Base-by-base conservation (phyloP, 345 rosid species). In the Chamaenerion angustifolium region DNA sequence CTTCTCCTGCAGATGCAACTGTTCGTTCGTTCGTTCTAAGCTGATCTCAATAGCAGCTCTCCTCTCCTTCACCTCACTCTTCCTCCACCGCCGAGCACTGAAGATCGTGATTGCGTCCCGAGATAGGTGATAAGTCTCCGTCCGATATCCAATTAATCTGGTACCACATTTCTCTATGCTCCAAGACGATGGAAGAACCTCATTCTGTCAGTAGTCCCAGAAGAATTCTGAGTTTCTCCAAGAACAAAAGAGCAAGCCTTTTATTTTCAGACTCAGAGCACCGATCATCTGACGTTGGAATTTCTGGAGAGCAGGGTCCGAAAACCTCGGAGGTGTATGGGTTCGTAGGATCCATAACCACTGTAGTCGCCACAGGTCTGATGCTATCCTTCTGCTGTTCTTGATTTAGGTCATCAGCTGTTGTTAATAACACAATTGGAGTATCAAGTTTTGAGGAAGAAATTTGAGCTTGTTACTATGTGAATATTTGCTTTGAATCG, bases 301-400 rank as follows among this genome's bases (percentile, higher is more conserved):
- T 74, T 42, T 71, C 86, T 2, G 70, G 83, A 59, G 85, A 74
- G 49, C 89, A 77, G 14, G 95, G 93, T 46, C 92, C 86, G 11
- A 86, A 81, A 49, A 72, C 85, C 48, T 73, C 88, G 0, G 95
- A 86, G 66, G 96, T 90, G 23, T 90, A 83, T 62, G 98, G 96
- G 2, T 86, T 90, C 16, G 87, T 86, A 6, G 98, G 89, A 13
- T 79, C 80, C 27, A 80, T 90, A 44, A 81, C 96, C 1, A 86
- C 87, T 21, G 68, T 83, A 57, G 88, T 75, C 16, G 88, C 89
- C 45, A 78, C 92, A 61, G 86, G 86, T 78, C 16, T 8, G 9
- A n/a, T n/a, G n/a, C n/a, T n/a, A n/a, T n/a, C 27, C 37, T 46
- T 49, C 23, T n/a, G 3, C 18, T 16, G 8, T 49, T 40, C 49